Base-by-base conservation (phyloP, 139 green algal genomes). In the Chlamydomonas sphaeroides region DNA sequence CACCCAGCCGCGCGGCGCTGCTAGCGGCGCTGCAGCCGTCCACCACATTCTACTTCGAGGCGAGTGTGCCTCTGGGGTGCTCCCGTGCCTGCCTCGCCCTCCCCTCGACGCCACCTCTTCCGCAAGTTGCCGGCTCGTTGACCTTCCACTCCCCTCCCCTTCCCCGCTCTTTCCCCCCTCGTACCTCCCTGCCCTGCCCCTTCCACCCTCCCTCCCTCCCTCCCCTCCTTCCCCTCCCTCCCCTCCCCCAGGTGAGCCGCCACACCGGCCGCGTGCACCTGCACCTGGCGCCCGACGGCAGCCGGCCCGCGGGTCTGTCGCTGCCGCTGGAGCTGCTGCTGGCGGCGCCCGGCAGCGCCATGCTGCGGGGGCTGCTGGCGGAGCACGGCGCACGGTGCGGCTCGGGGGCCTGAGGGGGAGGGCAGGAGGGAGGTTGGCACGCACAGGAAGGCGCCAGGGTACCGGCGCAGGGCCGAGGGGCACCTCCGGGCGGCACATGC, bases 181-280 rank as follows among this genome's bases (percentile, higher is more conserved):
- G 3, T 92, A 70, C 49, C 91, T 91, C 5, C 61, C 30, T 41
- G 30, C 61, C n/a, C 45, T 14, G 14, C 45, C 45, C 45, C 45
- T 14, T 14, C 10, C 45, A 53, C 45, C 45, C 45, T 53, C 45
- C 51, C 17, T 30, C 51, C 56, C 23, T 14, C 11, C 15, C 35
- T 69, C 1, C 1, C 70, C 35, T 32, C 18, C 35, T 3, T 6
- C 35, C 23, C 25, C 38, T 21, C 30, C 32, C 18, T 30, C 18
- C 63, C 28, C 5, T 30, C 32, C 39, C 18, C 7, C 90, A 98
- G 86, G 92, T 98, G 17, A 92, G 83, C 48, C 28, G 30, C 5
- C 89, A 96, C 93, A 97, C 92, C 1, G 74, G 83, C 18, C 86
- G 95, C 1, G 57, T 97, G 57, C 95, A 98, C 87, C 90, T 95